A percentile compares a stretch with the other conserved stretches of the same genome.
phyloP scores from a whole-genome alignment of 2,329 filamentous ascomycete genomes.

The Fusarium graminum region DNA sequence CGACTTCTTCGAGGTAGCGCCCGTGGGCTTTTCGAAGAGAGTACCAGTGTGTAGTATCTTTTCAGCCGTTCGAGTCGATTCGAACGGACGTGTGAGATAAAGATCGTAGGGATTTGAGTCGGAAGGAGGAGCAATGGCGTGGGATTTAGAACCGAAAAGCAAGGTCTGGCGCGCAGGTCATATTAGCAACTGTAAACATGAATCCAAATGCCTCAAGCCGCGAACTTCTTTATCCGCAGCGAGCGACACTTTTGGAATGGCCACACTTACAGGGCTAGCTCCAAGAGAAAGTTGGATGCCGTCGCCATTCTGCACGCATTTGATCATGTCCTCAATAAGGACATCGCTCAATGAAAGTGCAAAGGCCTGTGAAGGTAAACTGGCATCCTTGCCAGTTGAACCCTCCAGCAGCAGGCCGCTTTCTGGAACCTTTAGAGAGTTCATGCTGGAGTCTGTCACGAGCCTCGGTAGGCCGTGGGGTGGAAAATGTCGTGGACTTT shows the following conservation, averaged over 20 bases:
- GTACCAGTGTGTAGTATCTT: slow-evolving; percentile 66
- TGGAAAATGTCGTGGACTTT: slow-evolving; percentile 49
- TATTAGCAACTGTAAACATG: slow-evolving; percentile 35
- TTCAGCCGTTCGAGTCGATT: slow-evolving; percentile 61
- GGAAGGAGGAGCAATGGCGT: slow-evolving; percentile 60
- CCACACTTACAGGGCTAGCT: slow-evolving; percentile 67
- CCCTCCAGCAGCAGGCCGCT: slow-evolving; percentile 69
- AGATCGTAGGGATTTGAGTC: slow-evolving; percentile 67
- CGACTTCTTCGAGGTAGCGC: slow-evolving; percentile 33
- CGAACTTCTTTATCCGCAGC: not conserved
- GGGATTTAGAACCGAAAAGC: slow-evolving; percentile 64
- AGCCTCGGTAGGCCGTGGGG: slow-evolving; percentile 47
- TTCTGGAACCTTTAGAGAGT: slow-evolving; percentile 68
- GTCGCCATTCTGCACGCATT: slow-evolving; percentile 68
- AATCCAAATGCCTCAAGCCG: slow-evolving; percentile 4
- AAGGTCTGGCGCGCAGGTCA: slow-evolving; percentile 59
- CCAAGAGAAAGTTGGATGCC: slow-evolving; percentile 70
- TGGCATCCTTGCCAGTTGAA: slow-evolving; percentile 59
- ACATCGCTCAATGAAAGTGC: slow-evolving; percentile 69
- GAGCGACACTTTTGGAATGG: not conserved
- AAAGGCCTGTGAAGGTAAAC: slow-evolving; percentile 68
- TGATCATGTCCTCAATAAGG: slow-evolving; percentile 73
- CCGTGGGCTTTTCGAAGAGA: slow-evolving; percentile 60
- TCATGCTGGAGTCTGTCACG: slow-evolving; percentile 58
- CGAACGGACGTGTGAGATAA: slow-evolving; percentile 66